Conservation (phyloP, 345 rosid species). For the Gossypium sturtianum region DNA sequence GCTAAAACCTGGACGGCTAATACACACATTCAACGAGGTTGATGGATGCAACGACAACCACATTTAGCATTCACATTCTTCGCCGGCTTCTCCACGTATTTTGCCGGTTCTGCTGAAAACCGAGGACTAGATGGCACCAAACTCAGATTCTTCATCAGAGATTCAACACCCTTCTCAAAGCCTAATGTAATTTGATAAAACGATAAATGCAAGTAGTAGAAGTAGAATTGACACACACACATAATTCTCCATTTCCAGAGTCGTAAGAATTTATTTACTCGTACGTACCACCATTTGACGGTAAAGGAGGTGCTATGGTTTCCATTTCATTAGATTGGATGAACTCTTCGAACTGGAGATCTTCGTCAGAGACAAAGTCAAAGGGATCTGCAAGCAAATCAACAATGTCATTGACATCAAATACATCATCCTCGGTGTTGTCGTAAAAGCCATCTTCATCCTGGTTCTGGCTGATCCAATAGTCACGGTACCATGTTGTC, state of each 20-base stretch:
- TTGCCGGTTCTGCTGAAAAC: slow-evolving; percentile 15
- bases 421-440: slow-evolving; percentile 2
- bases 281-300: background rate
- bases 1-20: background rate
- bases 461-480: slow-evolving; percentile 32
- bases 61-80: slow-evolving; percentile 18
- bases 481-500: slow-evolving; percentile 34
- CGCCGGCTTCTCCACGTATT: slow-evolving; percentile 22
- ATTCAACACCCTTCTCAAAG: slow-evolving; percentile 14
- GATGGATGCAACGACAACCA: slow-evolving; percentile 27
- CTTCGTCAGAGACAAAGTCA: slow-evolving; percentile 34
- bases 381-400: slow-evolving; percentile 40
- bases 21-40: slow-evolving; percentile 25
- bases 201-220: background rate
- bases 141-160: slow-evolving; percentile 17
- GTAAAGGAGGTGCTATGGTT: slow-evolving; percentile 2
- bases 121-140: slow-evolving; percentile 9
- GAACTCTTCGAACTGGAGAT: slow-evolving; percentile 42
- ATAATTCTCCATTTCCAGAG: background rate
- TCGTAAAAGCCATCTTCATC: slow-evolving; percentile 26
- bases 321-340: slow-evolving; percentile 25
- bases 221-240: background rate
- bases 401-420: slow-evolving; percentile 6
- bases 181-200: slow-evolving; percentile 8
- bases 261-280: background rate